Conservation (phyloP, 176 grass and related monocot species). For the Carex littledalei region DNA sequence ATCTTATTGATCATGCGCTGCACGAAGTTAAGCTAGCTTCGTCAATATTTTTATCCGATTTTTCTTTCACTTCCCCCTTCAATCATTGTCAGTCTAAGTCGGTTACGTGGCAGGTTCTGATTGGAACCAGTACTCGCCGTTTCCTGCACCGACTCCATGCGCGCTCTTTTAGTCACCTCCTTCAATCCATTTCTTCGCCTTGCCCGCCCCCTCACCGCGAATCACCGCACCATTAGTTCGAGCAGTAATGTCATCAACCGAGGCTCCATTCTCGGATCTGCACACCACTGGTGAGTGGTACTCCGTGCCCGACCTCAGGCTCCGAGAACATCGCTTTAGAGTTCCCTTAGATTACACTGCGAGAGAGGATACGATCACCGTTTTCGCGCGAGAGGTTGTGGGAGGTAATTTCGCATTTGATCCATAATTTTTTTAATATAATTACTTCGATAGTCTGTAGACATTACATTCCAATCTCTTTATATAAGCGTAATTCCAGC, state of each 20-base stretch:
- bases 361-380: constrained; percentile 36
- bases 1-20: too few species aligned
- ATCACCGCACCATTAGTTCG: not conserved
- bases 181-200: constrained; percentile 7
- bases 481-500: not conserved
- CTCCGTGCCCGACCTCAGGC: constrained; percentile 64
- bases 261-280: not conserved
- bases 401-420: constrained; percentile 31
- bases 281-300: constrained; percentile 59
- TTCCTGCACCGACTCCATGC: constrained; percentile 1
- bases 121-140: not conserved
- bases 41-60: too few species aligned
- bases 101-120: not conserved
- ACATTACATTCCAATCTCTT: not conserved
- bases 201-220: constrained; percentile 4
- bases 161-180: not conserved
- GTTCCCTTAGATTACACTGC: constrained; percentile 70
- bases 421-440: not conserved
- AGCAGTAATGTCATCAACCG: constrained; percentile 39
- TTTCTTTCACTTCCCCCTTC: not conserved
- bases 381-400: constrained; percentile 86
- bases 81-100: not conserved
- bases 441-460: not conserved
- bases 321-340: constrained; percentile 76
- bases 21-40: too few species aligned